Conservation (phyloP, 768 basidiomycete genomes). For the Austroboletus eburneus region DNA sequence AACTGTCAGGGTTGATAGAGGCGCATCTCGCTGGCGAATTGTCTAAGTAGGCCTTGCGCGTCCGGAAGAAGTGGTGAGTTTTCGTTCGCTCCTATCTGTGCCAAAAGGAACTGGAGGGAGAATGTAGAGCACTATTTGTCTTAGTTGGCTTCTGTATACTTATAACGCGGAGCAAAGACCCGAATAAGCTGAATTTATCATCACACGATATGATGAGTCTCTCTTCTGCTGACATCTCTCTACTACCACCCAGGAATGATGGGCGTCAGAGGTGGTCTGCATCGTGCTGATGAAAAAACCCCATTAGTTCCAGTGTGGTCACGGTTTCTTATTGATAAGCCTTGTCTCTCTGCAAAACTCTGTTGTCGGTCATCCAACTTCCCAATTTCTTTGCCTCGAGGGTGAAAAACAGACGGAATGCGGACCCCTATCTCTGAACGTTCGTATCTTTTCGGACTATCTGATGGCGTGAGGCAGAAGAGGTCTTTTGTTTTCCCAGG, state of each 20-base stretch:
- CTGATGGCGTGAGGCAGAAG: slow-evolving; percentile 18
- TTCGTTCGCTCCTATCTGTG: slow-evolving; percentile 21
- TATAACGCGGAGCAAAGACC: slow-evolving; percentile 11
- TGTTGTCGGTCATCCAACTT: neutral
- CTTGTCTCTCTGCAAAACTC: slow-evolving; percentile 1
- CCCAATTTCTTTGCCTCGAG: slow-evolving; percentile 39
- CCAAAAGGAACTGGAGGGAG: slow-evolving; percentile 11
- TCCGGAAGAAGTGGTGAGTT: slow-evolving; percentile 31
- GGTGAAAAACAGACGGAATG: slow-evolving; percentile 34
- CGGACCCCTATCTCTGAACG: slow-evolving; percentile 10
- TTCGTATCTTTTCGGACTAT: slow-evolving; percentile 14
- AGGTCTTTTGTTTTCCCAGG: slow-evolving; percentile 25
- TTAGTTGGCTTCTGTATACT: slow-evolving; percentile 1
- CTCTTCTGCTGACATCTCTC: slow-evolving; percentile 5
- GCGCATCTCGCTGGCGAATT: slow-evolving; percentile 1
- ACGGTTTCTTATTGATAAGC: slow-evolving; percentile 4
- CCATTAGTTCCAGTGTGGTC: slow-evolving; percentile 7
- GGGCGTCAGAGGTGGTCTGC: slow-evolving; percentile 28
- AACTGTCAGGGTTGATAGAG: slow-evolving; percentile 14
- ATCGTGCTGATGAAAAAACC: slow-evolving; percentile 25
- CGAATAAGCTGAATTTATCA: slow-evolving; percentile 9
- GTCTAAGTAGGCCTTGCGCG: slow-evolving; percentile 6
- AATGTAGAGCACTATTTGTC: neutral
- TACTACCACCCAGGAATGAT: slow-evolving; percentile 4
- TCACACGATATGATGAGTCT: slow-evolving; percentile 1